A percentile compares a stretch with the other conserved stretches of the same genome.
phyloP scores from a whole-genome alignment of 176 grass and related monocot genomes.

The Cenchrus purpureus region DNA sequence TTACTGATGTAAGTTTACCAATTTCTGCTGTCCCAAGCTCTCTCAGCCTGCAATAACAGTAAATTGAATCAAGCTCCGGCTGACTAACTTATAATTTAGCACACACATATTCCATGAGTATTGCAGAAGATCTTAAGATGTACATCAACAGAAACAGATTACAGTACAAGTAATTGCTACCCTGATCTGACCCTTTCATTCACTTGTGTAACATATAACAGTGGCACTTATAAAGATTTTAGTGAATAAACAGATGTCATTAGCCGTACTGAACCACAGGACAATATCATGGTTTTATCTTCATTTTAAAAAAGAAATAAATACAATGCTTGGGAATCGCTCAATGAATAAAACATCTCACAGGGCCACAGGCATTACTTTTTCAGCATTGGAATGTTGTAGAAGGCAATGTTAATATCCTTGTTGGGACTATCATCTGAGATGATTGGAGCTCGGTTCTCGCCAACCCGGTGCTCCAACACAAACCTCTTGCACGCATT shows the following conservation, averaged over 20 bases:
- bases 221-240: slow-evolving; percentile 19
- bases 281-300: background rate
- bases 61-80: slow-evolving; percentile 12
- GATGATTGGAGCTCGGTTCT: slow-evolving; percentile 76
- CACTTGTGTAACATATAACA: background rate
- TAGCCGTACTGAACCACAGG: background rate
- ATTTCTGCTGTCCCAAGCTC: slow-evolving; percentile 90
- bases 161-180: background rate
- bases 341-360: background rate
- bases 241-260: background rate
- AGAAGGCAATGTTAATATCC: slow-evolving; percentile 92
- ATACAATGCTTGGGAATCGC: background rate
- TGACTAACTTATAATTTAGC: background rate
- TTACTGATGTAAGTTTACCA: slow-evolving; percentile 90
- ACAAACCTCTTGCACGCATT: slow-evolving; percentile 97
- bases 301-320: background rate
- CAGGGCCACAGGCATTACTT: slow-evolving; percentile 43
- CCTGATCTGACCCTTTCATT: background rate
- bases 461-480: slow-evolving; percentile 60
- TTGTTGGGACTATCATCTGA: slow-evolving; percentile 87
- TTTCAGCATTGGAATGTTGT: slow-evolving; percentile 86
- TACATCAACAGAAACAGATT: background rate
- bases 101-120: background rate
- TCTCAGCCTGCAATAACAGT: slow-evolving; percentile 62
- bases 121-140: background rate